These are phyloP conservation scores for Aureobasidium subglaciale DNA, from an alignment of 2,329 filamentous ascomycete species.

Conservation along the genomic window DNA sequence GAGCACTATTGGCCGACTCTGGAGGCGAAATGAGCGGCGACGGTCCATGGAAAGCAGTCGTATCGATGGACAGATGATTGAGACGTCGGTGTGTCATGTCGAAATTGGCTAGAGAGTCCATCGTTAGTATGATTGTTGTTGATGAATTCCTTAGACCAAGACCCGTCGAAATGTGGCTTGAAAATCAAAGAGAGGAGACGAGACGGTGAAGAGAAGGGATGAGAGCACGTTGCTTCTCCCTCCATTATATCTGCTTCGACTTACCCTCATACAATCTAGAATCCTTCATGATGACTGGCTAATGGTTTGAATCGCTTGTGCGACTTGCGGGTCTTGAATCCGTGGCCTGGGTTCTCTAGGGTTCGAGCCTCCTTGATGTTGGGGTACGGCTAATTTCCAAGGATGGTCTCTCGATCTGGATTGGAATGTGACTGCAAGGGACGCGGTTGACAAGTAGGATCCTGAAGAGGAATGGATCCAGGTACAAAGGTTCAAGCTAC, in stretches of 20 bases:
- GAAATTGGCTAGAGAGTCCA: not conserved
- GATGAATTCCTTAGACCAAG: not conserved
- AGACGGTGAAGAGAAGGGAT: conserved; percentile 9
- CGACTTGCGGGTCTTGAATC: not conserved
- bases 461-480: conserved; percentile 14
- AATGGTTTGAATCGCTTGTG: not conserved
- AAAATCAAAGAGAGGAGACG: not conserved
- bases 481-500: conserved; percentile 1
- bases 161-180: conserved; percentile 14
- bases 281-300: conserved; percentile 6
- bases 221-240: conserved; percentile 11
- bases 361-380: conserved; percentile 2
- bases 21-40: not conserved
- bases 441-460: not conserved
- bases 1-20: not conserved
- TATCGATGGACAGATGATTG: not conserved
- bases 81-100: not conserved
- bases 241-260: conserved; percentile 13
- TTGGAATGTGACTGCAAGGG: conserved; percentile 14
- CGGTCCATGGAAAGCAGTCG: not conserved
- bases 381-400: conserved; percentile 12
- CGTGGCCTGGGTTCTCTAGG: not conserved
- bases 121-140: not conserved
- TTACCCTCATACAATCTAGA: not conserved
- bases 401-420: conserved; percentile 7